Base-by-base conservation (phyloP, 2,329 filamentous ascomycete genomes). In the Eutypella sp. region DNA sequence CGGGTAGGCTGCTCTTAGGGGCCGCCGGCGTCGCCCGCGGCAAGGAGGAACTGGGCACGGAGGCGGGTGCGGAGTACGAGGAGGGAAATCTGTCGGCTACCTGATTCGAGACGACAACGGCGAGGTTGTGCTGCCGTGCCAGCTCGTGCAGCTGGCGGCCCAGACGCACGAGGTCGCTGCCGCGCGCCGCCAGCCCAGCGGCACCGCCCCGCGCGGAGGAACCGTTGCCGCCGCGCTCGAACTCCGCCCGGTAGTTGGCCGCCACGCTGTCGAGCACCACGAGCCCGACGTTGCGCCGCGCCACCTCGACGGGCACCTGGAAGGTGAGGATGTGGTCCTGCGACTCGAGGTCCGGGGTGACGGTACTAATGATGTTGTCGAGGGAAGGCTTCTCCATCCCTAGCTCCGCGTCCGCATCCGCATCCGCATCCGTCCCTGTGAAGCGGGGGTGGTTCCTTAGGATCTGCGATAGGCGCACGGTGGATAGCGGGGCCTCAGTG, bases 281-380 rank as follows among this genome's bases (percentile, higher is more conserved):
- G 1, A 99, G 77, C 2, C 92, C 89, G 43, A 96, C 75, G 50
- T 84, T 77, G 64, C 89, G 82, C 40, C 87, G 81, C 53, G 79
- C 72, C 18, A 96, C 81, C 23, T 90, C 84, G 16, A 96, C 85
- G 2, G 93, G 93, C 5, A 97, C 83, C 65, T 99, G 93, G 67
- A 89, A 97, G 53, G 83, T 84, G 22, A 97, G 74, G 60, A 99
- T 96, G 67, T 97, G 92, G 48, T 97, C 92, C 67, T 99, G 93
- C 1, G 87, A 85, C 67, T 97, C 93, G 46, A 97, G 82, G 63
- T 97, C 91, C 25, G 89, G 87, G 9, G 89, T 90, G 41, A 85
- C 82, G 53, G 93, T 87, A 63, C 85, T 88, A 57, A 90, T 77
- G 52, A 99, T 84, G 53, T 78, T 75, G 64, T 88, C 82, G 5